Conservation (phyloP, 768 basidiomycete species). For the Rhizopogon rudus region DNA sequence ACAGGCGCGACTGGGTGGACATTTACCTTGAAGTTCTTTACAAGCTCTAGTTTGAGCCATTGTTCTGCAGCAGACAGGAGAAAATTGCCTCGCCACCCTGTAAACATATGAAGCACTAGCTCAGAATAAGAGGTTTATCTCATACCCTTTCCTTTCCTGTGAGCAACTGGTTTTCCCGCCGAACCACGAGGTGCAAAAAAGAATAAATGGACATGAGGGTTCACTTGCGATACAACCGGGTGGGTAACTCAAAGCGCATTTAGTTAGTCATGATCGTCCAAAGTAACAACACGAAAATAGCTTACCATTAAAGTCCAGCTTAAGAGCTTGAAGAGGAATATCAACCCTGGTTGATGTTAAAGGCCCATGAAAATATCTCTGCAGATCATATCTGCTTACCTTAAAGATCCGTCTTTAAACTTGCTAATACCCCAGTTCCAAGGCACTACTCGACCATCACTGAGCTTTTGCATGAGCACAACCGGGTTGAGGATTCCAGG, state of each 20-base stretch:
- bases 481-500: slow-evolving; percentile 96
- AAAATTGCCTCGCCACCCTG: slow-evolving; percentile 95
- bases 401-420: slow-evolving; percentile 89
- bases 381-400: slow-evolving; percentile 36
- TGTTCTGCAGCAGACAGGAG: slow-evolving; percentile 89
- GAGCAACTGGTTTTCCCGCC: slow-evolving; percentile 89
- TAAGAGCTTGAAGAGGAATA: slow-evolving; percentile 86
- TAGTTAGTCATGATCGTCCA: slow-evolving; percentile 2
- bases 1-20: neutral
- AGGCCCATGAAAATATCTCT: neutral
- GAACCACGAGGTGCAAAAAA: slow-evolving; percentile 91
- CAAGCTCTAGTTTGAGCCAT: slow-evolving; percentile 91
- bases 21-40: slow-evolving; percentile 87
- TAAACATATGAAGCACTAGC: neutral
- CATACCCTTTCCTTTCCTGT: slow-evolving; percentile 85
- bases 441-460: slow-evolving; percentile 73
- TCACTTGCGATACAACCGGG: slow-evolving; percentile 92
- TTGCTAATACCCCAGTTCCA: slow-evolving; percentile 89
- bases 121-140: neutral
- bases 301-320: slow-evolving; percentile 83
- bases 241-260: slow-evolving; percentile 60
- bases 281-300: neutral
- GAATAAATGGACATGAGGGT: slow-evolving; percentile 87
- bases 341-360: slow-evolving; percentile 61
- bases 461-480: slow-evolving; percentile 88